Evolutionary conservation across 2,329 filamentous ascomycete species (phyloP), one percentile per base, ranked within the genome.

Genomic region (Aspergillus nomiae): DNA sequence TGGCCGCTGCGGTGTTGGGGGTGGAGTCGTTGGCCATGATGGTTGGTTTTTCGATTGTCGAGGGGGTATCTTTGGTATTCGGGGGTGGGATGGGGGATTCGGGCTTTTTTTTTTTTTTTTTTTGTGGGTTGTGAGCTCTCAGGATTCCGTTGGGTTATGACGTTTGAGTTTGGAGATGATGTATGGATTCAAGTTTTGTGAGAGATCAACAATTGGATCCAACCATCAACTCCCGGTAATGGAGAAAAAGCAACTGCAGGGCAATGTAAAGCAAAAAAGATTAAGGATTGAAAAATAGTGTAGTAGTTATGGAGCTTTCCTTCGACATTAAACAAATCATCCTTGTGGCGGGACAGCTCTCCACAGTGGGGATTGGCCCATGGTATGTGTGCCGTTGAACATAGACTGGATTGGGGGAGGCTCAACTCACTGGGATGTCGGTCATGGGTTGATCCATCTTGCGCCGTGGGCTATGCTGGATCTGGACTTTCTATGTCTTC

Each of bases 21-120:
- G 59, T 59, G 41, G 60, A 56, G 6, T 65, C 64, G 54, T 59
- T 66, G 65, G 61, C 66, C 71, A 73, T 73, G 45, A 36, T 38
- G 11, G 54, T 26, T 41, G 6, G 38, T 32, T 59, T 62, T 59
- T 59, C 53, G 65, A 24, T 8, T 19, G 54, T 54, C 28, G 48
- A 24, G 57, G 51, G 28, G 30, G 38, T 32, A 38, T 46, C 19
- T 21, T 38, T 24, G 41, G 41, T 32, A 12, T n/a, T 21, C 12
- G 34, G 19, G 28, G 61, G 45, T 30, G 58, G 28, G 28, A 51
- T 34, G 2, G 48, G 48, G 16, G 48, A 51, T 28, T 51, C 16
- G 4, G 14, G 45, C 7, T 48, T 30, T 32, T 4, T 2, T 32
- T 30, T 30, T 51, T 51, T 51, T n/a, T n/a, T n/a, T 30, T 5